A percentile compares a stretch with the other conserved stretches of the same genome.
Evolutionary conservation across 2,329 filamentous ascomycete species (phyloP).

Genomic region (Phaeosphaeriaceae sp.): DNA sequence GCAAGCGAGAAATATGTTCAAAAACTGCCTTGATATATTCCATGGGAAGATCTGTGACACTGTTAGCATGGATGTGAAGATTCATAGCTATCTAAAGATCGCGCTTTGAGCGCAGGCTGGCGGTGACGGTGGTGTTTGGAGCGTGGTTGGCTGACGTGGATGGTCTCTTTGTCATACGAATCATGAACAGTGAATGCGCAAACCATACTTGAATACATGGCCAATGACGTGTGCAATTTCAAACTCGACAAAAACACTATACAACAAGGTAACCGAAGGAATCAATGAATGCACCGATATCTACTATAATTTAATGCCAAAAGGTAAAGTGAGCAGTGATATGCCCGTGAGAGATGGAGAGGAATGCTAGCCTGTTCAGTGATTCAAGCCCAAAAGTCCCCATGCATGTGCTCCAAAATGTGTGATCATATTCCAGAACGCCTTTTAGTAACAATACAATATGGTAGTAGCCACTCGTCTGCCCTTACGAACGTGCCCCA

Average conservation of each 20-base stretch:
- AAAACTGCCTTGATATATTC: conserved; percentile 18
- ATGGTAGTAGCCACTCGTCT: neutral
- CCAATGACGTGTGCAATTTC: neutral
- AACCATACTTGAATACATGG: conserved; percentile 2
- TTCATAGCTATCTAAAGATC: neutral
- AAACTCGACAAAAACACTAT: conserved; percentile 1
- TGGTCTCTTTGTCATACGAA: neutral
- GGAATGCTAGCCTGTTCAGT: conserved; percentile 1
- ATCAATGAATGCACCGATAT: neutral
- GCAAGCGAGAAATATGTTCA: conserved; percentile 2
- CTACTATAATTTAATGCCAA: conserved; percentile 4
- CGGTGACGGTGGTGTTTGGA: conserved; percentile 1
- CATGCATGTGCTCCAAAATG: neutral
- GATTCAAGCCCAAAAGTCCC: neutral
- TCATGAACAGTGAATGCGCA: conserved; percentile 4
- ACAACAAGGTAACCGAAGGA: neutral
- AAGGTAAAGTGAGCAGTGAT: conserved; percentile 8
- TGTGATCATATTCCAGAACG: conserved; percentile 6
- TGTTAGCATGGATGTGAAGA: neutral
- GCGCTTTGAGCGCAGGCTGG: conserved; percentile 3
- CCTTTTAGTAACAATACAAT: conserved; percentile 1
- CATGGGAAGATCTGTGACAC: conserved; percentile 7
- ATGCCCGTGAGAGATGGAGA: conserved; percentile 2
- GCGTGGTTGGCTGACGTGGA: conserved; percentile 5
- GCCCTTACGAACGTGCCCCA: conserved; percentile 11